Percentiles rank a stretch among this genome's conserved stretches.
Evolutionary conservation across 2,329 filamentous ascomycete species (phyloP).

Genomic region (Ascochyta lentis): DNA sequence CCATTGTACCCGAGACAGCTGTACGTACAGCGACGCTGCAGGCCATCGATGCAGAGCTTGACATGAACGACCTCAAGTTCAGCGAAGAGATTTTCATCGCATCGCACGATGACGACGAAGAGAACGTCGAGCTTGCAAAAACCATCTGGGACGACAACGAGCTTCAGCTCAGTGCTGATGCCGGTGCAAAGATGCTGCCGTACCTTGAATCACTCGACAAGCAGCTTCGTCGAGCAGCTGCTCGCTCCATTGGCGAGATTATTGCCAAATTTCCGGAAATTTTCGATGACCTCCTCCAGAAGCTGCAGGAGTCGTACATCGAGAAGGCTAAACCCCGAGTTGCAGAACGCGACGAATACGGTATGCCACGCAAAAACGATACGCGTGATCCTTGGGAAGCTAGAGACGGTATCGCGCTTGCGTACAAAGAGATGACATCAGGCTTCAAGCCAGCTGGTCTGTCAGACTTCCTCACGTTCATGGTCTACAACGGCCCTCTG

Average conservation of each 20-base stretch:
- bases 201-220: conserved; percentile 82
- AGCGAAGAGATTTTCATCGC: conserved; percentile 93
- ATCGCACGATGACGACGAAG: conserved; percentile 86
- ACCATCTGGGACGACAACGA: conserved; percentile 97
- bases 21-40: conserved; percentile 87
- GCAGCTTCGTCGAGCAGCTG: conserved; percentile 82
- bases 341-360: conserved; percentile 87
- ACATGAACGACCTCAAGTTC: conserved; percentile 84
- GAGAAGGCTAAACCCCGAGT: conserved; percentile 82
- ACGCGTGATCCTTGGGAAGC: conserved; percentile 89
- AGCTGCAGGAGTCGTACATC: conserved; percentile 73
- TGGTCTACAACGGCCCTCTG: conserved; percentile 87
- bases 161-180: conserved; percentile 70
- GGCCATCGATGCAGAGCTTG: conserved; percentile 88
- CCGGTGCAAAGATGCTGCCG: conserved; percentile 72
- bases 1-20: conserved; percentile 77
- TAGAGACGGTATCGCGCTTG: conserved; percentile 85
- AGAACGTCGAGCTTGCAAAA: conserved; percentile 81
- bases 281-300: conserved; percentile 67
- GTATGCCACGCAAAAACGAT: conserved; percentile 91
- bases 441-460: conserved; percentile 73
- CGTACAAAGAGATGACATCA: conserved; percentile 81
- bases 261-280: conserved; percentile 66
- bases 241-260: conserved; percentile 79
- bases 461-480: conserved; percentile 79